Conservation (phyloP, 192 early-diverging fungal genomes). For the Entomortierella chlamydospora region DNA sequence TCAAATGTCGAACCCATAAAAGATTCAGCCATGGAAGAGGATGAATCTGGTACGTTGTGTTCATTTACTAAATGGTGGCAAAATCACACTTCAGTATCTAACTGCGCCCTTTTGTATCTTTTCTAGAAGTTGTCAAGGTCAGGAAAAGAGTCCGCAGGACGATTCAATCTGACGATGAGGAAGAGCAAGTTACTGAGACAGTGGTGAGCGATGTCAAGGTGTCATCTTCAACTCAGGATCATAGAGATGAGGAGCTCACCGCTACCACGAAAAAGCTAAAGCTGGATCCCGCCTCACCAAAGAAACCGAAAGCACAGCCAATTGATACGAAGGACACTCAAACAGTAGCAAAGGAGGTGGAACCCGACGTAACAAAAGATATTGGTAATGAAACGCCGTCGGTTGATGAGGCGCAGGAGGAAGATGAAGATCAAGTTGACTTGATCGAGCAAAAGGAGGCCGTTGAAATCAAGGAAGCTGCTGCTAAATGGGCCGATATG, state of each 20-base stretch:
- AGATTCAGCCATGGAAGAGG: constrained; percentile 17
- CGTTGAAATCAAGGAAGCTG: constrained; percentile 36
- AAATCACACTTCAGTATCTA: neutral
- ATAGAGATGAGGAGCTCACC: constrained; percentile 17
- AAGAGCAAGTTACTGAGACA: constrained; percentile 1
- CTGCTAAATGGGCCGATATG: constrained; percentile 52
- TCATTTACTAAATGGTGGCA: constrained; percentile 10
- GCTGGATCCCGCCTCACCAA: constrained; percentile 29
- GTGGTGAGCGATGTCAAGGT: neutral
- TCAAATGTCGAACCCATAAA: neutral
- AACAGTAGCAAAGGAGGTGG: neutral
- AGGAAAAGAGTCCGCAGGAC: constrained; percentile 24
- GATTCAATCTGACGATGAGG: constrained; percentile 35
- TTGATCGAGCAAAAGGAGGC: constrained; percentile 48
- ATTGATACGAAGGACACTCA: neutral
- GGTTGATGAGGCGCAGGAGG: neutral
- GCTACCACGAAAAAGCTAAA: constrained; percentile 33
- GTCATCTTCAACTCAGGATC: constrained; percentile 12
- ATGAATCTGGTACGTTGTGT: constrained; percentile 11
- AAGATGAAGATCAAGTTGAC: constrained; percentile 12
- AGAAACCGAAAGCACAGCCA: constrained; percentile 12
- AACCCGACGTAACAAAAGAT: neutral
- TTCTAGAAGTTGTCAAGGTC: constrained; percentile 10
- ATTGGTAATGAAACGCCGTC: neutral
- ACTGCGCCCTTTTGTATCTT: neutral